Evolutionary conservation across 139 green algal genomes (phyloP), one percentile per base, ranked within the genome.

Genomic region (Bryopsis sp.): DNA sequence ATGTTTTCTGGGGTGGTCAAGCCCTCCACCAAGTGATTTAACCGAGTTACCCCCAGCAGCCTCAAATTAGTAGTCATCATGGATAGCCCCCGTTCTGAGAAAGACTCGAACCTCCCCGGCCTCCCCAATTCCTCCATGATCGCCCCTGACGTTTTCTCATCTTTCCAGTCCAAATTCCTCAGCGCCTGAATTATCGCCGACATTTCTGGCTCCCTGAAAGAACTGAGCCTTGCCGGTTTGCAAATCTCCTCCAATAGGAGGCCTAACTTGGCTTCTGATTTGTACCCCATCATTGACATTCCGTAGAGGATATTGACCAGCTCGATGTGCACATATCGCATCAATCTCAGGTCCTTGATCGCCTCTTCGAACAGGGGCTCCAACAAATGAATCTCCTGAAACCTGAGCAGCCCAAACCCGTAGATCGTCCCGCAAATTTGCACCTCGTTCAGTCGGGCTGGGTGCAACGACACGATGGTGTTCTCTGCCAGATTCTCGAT

Each of bases 21-120:
- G 7, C 22, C 54, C 11, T 31, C 26, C 22, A 63, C 8, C 54
- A 63, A 32, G 11, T 8, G 54, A 15, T 19, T 19, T 19, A 63
- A 15, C 24, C 22, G 7, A 19, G 11, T 63, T 8, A 63, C n/a
- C 11, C 54, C 54, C 22, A 63, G 22, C 22, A 28, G 11, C 11
- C 54, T 28, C 22, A 63, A 32, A 32, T 63, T 63, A 31, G 54
- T 63, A 15, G 54, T 63, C 24, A 63, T 28, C 22, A 63, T 63
- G 7, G 54, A 63, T 19, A 63, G 54, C 24, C 11, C 22, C 54
- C 22, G 54, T 19, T 63, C 54, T 36, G 54, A 63, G 26, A 63
- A 63, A 28, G 22, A 15, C 54, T 19, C 22, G 11, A 63, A 19
- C 7, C 54, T 11, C 43, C 19, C 43, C 15, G 43, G 43, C 43